Conservation (phyloP, 352 stramenopile species). For the Pythium sp. region DNA sequence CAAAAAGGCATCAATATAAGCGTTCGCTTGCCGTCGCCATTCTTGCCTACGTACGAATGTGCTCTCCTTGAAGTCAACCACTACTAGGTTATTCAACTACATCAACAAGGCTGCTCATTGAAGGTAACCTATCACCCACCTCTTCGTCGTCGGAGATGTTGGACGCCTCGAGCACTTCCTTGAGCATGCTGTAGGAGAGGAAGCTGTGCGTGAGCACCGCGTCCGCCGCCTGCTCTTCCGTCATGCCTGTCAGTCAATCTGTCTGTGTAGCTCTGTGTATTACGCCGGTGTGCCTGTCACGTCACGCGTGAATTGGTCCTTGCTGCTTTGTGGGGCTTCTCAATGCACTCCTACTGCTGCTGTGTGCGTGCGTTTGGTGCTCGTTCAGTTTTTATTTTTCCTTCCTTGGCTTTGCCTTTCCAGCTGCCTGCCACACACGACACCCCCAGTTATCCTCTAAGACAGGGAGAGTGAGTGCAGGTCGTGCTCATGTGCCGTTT, state of each 20-base stretch:
- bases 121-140: constrained; percentile 25
- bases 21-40: background rate
- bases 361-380: background rate
- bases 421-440: background rate
- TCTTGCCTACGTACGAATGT: background rate
- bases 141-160: constrained; percentile 81
- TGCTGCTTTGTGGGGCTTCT: background rate
- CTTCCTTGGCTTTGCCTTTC: background rate
- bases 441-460: background rate
- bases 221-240: constrained; percentile 7
- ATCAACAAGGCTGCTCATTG: background rate
- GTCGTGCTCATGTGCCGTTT: background rate
- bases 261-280: background rate
- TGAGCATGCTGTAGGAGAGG: constrained; percentile 72
- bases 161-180: constrained; percentile 68
- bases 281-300: background rate
- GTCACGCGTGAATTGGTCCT: background rate
- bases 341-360: constrained; percentile 1
- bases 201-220: constrained; percentile 50
- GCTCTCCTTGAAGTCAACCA: background rate
- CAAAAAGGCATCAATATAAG: background rate
- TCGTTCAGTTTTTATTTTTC: constrained; percentile 11
- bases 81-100: background rate
- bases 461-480: constrained; percentile 5
- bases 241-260: background rate